phyloP scores from a whole-genome alignment of 768 basidiomycete species.

The Termitomyces sp. region DNA sequence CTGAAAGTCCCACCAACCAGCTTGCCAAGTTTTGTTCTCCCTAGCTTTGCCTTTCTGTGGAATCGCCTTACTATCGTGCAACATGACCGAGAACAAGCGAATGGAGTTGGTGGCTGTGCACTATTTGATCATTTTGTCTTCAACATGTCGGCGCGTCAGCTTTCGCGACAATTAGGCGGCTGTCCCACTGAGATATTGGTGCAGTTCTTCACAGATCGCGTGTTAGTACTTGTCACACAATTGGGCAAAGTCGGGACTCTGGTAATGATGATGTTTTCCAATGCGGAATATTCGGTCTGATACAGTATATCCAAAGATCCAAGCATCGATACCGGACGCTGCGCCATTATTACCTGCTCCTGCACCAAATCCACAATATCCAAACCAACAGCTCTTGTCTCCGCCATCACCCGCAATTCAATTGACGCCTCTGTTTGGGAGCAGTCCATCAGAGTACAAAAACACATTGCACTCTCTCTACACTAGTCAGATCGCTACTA shows the following conservation, averaged over 20 bases:
- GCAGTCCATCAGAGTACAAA: slow-evolving; percentile 60
- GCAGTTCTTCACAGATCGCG: slow-evolving; percentile 75
- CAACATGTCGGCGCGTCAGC: slow-evolving; percentile 43
- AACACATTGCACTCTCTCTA: slow-evolving; percentile 77
- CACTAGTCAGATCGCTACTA: slow-evolving; percentile 80
- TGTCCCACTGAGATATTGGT: slow-evolving; percentile 68
- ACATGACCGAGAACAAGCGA: slow-evolving; percentile 6
- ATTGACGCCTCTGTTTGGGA: slow-evolving; percentile 74
- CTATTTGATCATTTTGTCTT: neutral
- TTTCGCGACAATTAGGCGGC: slow-evolving; percentile 47
- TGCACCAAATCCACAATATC: slow-evolving; percentile 26
- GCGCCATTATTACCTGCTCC: slow-evolving; percentile 40
- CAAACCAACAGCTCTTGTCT: slow-evolving; percentile 39
- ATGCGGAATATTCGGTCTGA: neutral
- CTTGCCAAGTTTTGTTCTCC: slow-evolving; percentile 49
- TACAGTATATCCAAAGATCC: slow-evolving; percentile 49
- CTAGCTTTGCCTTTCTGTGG: slow-evolving; percentile 50
- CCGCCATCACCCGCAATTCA: slow-evolving; percentile 67
- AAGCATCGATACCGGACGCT: slow-evolving; percentile 69
- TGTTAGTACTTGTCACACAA: slow-evolving; percentile 86
- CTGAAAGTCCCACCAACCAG: slow-evolving; percentile 73
- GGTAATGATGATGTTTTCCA: slow-evolving; percentile 35
- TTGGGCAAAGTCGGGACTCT: slow-evolving; percentile 85
- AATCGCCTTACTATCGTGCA: slow-evolving; percentile 17
- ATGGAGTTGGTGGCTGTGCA: slow-evolving; percentile 9